phyloP scores from a whole-genome alignment of 2,329 filamentous ascomycete genomes.

The Aspergillus hortae region DNA sequence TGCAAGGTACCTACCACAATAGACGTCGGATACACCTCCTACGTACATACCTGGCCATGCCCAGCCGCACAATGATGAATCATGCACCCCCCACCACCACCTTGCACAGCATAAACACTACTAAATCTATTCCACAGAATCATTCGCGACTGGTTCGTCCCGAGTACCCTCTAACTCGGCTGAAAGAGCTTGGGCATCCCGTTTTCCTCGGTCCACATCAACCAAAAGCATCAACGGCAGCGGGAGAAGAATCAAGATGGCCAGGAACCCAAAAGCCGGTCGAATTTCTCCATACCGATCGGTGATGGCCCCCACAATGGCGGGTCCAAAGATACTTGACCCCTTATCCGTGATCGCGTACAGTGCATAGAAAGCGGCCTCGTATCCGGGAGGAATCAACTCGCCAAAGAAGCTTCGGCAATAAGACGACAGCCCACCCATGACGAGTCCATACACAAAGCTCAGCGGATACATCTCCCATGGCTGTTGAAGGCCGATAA shows the following conservation, averaged over 20 bases:
- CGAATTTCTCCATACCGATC: slow-evolving; percentile 77
- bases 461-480: slow-evolving; percentile 97
- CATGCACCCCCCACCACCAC: too few relatives aligned
- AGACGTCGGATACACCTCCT: too few relatives aligned
- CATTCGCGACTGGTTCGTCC: slow-evolving; percentile 7
- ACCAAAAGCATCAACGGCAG: slow-evolving; percentile 82
- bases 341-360: slow-evolving; percentile 99
- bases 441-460: slow-evolving; percentile 85
- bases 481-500: slow-evolving; percentile 81
- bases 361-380: slow-evolving; percentile 92
- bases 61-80: too few relatives aligned
- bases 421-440: slow-evolving; percentile 89
- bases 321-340: slow-evolving; percentile 86
- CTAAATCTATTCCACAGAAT: slow-evolving; percentile 11
- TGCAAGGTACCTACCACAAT: too few relatives aligned
- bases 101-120: slow-evolving; percentile 2
- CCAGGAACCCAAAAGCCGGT: slow-evolving; percentile 89
- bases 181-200: slow-evolving; percentile 64
- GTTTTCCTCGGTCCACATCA: slow-evolving; percentile 73
- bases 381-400: slow-evolving; percentile 87
- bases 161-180: slow-evolving; percentile 42
- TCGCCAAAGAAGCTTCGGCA: slow-evolving; percentile 91
- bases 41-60: too few relatives aligned
- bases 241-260: slow-evolving; percentile 76
- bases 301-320: slow-evolving; percentile 89